phyloP scores from a whole-genome alignment of 257 asterid genomes.

The Paulownia fortunei region DNA sequence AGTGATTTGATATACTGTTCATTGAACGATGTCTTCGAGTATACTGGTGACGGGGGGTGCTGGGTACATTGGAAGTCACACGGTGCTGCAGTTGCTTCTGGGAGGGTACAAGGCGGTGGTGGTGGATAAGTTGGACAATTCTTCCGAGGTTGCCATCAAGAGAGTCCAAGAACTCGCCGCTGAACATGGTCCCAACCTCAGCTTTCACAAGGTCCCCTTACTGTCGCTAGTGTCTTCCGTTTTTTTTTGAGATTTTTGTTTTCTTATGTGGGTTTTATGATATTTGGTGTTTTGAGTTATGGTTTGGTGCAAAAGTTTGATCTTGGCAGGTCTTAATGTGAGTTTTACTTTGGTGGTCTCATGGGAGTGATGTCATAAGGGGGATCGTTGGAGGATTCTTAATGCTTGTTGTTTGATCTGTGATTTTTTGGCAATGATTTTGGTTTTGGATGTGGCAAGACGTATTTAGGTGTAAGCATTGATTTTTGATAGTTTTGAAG shows the following conservation, averaged over 20 bases:
- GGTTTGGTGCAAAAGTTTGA: constrained; percentile 15
- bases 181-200: constrained; percentile 60
- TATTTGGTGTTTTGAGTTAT: constrained; percentile 22
- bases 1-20: background rate
- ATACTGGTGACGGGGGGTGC: constrained; percentile 65
- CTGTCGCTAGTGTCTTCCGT: no score
- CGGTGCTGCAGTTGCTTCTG: constrained; percentile 81
- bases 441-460: background rate
- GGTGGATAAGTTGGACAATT: constrained; percentile 90
- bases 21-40: constrained; percentile 45
- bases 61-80: constrained; percentile 62
- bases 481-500: background rate
- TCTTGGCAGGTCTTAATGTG: no score
- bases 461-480: constrained; percentile 1
- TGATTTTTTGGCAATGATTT: constrained; percentile 8
- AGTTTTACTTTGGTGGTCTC: background rate
- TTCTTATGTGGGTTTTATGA: constrained; percentile 13
- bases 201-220: constrained; percentile 81
- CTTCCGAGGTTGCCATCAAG: constrained; percentile 65
- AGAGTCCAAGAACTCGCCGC: constrained; percentile 83
- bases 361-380: constrained; percentile 9
- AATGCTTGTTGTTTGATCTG: constrained; percentile 24
- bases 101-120: constrained; percentile 78
- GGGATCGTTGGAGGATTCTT: no score
- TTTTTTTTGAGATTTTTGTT: no score